Base-by-base conservation (phyloP, 2,329 filamentous ascomycete genomes). In the Aspergillus pseudotamarii region DNA sequence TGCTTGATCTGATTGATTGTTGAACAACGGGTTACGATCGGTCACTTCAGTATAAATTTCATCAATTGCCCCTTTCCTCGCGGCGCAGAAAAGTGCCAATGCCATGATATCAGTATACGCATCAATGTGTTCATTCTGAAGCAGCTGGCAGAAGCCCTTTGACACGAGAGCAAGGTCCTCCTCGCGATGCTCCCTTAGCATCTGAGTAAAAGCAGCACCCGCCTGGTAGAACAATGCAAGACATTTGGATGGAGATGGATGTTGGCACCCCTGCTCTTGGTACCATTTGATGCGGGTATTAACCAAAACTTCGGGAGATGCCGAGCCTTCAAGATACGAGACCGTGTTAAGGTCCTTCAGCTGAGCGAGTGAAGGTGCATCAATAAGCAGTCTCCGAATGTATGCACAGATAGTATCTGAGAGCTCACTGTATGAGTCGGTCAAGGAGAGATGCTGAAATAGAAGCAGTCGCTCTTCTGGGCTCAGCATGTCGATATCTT, bases 1-100 rank as follows among this genome's bases (percentile, higher is more conserved):
- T 16, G 87, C 86, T 72, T 89, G 87, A 61, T 89, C 87, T 1
- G 86, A 79, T 61, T 88, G 86, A 23, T 83, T 80, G 59, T 88
- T 85, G 73, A 88, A 87, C 11, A 88, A 76, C 0, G 86, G 87
- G 68, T 88, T 88, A 9, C 86, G 80, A 69, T 89, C 87, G 0
- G 85, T 86, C 1, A 88, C 85, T 71, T 89, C 87, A 14, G 86
- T 78, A 68, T 88, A 89, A 0, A 89, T 84, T 63, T 89, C 86
- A 63, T 89, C 86, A 50, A 89, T 83, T 0, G 83, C 86, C 6
- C 81, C 78, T 68, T 84, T 85, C 28, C 86, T 79, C 32, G 86
- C 80, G 0, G 84, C 82, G 62, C 84, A 87, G 70, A 89, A 88
- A 59, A 88, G 79, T 1, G 85, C 80, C 41, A 89, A 80, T 0